phyloP scores from a whole-genome alignment of 305 asterid species.

The Fraxinus dipetala region DNA sequence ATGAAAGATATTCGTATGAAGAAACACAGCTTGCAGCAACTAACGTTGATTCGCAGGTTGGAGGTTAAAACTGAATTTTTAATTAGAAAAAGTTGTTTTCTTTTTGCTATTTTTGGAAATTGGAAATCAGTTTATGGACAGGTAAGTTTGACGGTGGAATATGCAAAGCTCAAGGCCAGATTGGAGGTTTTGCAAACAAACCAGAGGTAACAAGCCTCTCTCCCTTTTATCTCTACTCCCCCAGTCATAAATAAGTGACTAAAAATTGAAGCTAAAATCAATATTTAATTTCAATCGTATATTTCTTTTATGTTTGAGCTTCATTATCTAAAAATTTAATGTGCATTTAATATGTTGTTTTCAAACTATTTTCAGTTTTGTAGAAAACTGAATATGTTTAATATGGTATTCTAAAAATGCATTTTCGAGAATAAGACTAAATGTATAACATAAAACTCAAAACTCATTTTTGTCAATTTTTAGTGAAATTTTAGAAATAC shows the following conservation, averaged over 20 bases:
- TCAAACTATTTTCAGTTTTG: background rate
- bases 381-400: too few species aligned
- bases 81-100: background rate
- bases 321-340: too few species aligned
- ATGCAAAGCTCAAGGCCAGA: slow-evolving; percentile 80
- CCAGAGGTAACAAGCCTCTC: slow-evolving; percentile 39
- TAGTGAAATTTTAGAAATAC: background rate
- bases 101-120: background rate
- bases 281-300: too few species aligned
- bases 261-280: too few species aligned
- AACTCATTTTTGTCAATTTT: too few species aligned
- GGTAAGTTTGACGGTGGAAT: slow-evolving; percentile 68
- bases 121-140: slow-evolving; percentile 20
- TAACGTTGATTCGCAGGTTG: slow-evolving; percentile 49
- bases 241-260: background rate
- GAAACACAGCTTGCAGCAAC: slow-evolving; percentile 50
- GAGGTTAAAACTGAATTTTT: background rate
- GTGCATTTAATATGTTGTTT: background rate
- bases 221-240: background rate
- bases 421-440: background rate
- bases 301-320: background rate
- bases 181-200: slow-evolving; percentile 66
- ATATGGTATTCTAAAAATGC: background rate
- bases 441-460: background rate
- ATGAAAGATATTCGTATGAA: slow-evolving; percentile 59